Base-by-base conservation (phyloP, 768 basidiomycete genomes). In the Hygrophorus pudorinus region DNA sequence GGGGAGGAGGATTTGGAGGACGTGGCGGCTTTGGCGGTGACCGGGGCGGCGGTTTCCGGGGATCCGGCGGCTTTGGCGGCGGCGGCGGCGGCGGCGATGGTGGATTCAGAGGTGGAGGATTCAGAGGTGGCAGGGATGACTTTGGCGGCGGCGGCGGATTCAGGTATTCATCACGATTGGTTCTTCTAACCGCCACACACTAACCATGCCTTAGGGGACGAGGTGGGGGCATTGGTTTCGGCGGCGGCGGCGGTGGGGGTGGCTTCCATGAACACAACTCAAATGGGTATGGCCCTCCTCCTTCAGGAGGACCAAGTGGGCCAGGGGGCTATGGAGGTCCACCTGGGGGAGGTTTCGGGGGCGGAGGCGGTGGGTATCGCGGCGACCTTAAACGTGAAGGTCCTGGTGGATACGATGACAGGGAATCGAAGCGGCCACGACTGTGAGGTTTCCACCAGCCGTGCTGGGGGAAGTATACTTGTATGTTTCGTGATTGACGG, bases 341-440 rank as follows among this genome's bases (percentile, higher is more conserved):
- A 47, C 53, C 57, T 20, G 56, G 32, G 11, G 38, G 38, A 35
- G 29, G 29, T 34, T 31, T 35, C 5, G 41, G 41, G 2, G 18
- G 32, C 16, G 61, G 28, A 57, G 63, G 73, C 44, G 75, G 76
- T 54, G 78, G 78, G 43, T 78, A 73, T 61, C 78, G 80, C 49
- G 74, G 75, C 30, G 82, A 82, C 58, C 79, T 85, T 67, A 87
- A 87, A 65, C 78, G 85, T 51, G 80, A 81, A 58, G 78, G 75
- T 53, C 73, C 81, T 42, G 79, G 81, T 66, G 81, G 81, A 62
- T 85, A 73, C 62, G 86, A 89, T 57, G 86, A 89, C 62, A 76
- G 86, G 52, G 86, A 88, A 52, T 55, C 71, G 28, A 90, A 90
- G 65, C 81, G 87, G 58, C 79, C 82, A 56, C 76, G 87, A 57